These are phyloP conservation scores for Penicillium rolfsii DNA, from an alignment of 2,329 filamentous ascomycete species.

Conservation along the genomic window DNA sequence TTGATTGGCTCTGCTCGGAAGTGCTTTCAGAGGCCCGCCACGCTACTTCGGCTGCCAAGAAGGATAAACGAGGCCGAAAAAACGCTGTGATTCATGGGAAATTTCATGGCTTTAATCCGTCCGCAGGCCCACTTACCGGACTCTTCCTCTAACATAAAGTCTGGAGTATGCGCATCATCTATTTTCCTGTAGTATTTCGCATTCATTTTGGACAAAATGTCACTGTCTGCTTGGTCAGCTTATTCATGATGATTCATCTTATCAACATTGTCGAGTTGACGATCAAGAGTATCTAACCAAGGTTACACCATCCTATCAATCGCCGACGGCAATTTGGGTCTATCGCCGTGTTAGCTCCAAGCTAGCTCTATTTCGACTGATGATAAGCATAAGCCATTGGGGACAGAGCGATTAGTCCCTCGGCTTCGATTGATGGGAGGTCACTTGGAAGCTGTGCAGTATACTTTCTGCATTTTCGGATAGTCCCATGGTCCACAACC, in stretches of 20 bases:
- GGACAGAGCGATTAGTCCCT: background rate
- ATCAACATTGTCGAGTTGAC: background rate
- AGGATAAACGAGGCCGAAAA: background rate
- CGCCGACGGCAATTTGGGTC: conserved; percentile 3
- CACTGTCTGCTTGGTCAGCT: background rate
- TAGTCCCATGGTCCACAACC: background rate
- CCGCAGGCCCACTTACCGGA: conserved; percentile 11
- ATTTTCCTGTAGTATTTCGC: background rate
- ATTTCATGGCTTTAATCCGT: conserved; percentile 9
- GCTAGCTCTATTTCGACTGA: background rate
- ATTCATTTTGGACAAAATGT: background rate
- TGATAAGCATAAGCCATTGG: background rate
- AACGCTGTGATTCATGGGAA: conserved; percentile 22
- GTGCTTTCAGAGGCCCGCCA: background rate
- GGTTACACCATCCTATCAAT: background rate
- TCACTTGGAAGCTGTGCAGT: background rate
- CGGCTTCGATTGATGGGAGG: background rate
- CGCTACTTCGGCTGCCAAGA: background rate
- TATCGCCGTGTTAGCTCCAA: background rate
- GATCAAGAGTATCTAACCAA: background rate
- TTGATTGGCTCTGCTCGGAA: conserved; percentile 3
- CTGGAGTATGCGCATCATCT: conserved; percentile 7
- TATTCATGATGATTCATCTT: background rate
- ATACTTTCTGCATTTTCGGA: background rate
- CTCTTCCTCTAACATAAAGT: conserved; percentile 5